Conservation (phyloP, 2,329 filamentous ascomycete species). For the Aspergillus sp. region DNA sequence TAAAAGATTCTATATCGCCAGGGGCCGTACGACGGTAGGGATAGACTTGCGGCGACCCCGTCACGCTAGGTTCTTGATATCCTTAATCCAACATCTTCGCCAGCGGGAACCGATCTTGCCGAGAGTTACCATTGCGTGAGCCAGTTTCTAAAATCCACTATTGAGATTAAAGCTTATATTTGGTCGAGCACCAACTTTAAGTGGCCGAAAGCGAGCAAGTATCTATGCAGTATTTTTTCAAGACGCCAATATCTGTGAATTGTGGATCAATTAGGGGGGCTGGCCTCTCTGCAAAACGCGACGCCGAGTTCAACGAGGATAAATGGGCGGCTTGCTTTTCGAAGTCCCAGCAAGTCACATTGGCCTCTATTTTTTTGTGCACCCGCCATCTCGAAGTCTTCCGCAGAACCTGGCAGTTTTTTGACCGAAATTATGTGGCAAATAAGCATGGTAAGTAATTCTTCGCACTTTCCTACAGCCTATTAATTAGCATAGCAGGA, state of each 20-base stretch:
- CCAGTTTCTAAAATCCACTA: neutral
- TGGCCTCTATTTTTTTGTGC: neutral
- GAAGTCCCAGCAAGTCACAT: neutral
- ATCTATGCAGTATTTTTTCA: neutral
- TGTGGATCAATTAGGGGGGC: neutral
- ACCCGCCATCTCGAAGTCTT: neutral
- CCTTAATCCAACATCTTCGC: neutral
- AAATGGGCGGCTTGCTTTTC: neutral
- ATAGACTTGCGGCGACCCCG: neutral
- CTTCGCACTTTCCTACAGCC: neutral
- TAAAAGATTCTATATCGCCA: neutral
- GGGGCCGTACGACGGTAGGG: neutral
- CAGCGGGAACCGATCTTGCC: neutral
- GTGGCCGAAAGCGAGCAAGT: neutral
- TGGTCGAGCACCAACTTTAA: neutral
- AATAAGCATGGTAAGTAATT: neutral
- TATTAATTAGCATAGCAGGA: conserved; percentile 1
- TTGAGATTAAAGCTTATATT: neutral
- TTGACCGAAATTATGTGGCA: neutral
- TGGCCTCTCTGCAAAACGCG: neutral
- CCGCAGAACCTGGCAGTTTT: neutral
- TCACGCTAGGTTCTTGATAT: neutral
- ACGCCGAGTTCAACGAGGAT: neutral
- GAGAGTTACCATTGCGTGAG: neutral
- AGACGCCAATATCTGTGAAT: neutral